Percentiles rank a stretch among this genome's conserved stretches.
These are phyloP conservation scores for Arctium lappa DNA, from an alignment of 129 eudicot species.

Conservation along the genomic window DNA sequence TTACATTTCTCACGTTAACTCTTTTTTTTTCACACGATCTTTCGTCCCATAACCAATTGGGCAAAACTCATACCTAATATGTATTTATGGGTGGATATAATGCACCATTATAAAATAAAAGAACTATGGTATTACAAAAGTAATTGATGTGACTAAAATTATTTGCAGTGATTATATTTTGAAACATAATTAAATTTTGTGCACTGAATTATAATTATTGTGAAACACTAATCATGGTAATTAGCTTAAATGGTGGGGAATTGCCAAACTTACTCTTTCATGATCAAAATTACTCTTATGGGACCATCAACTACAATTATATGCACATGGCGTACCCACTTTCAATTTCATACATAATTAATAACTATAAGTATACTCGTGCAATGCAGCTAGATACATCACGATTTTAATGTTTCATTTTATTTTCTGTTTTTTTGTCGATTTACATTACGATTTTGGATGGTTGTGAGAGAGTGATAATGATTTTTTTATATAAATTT, in stretches of 20 bases:
- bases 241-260: slow-evolving; percentile 23
- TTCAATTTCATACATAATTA: background rate
- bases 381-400: no score
- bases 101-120: background rate
- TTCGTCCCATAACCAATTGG: background rate
- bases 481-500: no score
- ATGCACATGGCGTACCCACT: background rate
- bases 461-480: no score
- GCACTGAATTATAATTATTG: background rate
- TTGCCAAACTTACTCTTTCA: slow-evolving; percentile 1
- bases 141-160: background rate
- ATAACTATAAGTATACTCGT: no score
- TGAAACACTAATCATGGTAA: slow-evolving; percentile 13
- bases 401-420: no score
- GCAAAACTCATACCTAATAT: background rate
- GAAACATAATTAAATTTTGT: background rate
- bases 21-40: no score
- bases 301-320: slow-evolving; percentile 7
- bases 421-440: no score
- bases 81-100: no score
- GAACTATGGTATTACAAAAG: background rate
- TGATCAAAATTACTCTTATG: background rate
- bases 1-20: no score
- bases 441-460: no score
- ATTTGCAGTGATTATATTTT: background rate